Conservation (phyloP, 2,329 filamentous ascomycete genomes). For the Aspergillus costaricaensis region DNA sequence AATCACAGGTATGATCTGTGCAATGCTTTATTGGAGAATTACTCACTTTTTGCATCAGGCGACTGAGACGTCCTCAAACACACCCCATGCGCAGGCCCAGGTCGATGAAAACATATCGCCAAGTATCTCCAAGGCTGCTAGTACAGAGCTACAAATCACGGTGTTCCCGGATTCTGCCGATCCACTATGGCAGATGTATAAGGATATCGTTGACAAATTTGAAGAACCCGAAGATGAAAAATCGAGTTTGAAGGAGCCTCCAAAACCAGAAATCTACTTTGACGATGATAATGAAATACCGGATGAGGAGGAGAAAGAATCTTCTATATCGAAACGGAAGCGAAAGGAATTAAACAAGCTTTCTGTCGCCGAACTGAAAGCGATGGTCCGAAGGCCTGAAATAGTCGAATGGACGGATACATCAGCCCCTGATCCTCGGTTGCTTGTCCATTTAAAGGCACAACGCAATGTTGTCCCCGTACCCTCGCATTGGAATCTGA, state of each 20-base stretch:
- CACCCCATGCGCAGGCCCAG: conserved; percentile 6
- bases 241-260: conserved; percentile 63
- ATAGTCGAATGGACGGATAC: conserved; percentile 97
- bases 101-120: conserved; percentile 15
- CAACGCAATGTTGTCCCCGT: conserved; percentile 95
- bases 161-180: conserved; percentile 65
- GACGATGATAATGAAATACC: conserved; percentile 84
- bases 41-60: conserved; percentile 31
- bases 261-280: conserved; percentile 83
- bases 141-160: conserved; percentile 51
- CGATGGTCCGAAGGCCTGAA: conserved; percentile 85
- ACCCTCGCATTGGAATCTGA: conserved; percentile 89
- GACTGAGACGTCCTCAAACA: conserved; percentile 16
- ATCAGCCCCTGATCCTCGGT: conserved; percentile 81
- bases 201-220: conserved; percentile 79
- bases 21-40: not conserved
- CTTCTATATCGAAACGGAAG: conserved; percentile 90
- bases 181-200: conserved; percentile 80
- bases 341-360: conserved; percentile 88
- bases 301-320: conserved; percentile 66
- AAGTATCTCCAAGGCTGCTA: conserved; percentile 10
- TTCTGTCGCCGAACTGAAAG: conserved; percentile 93
- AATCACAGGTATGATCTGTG: conserved; percentile 58
- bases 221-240: conserved; percentile 65
- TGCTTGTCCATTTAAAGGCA: conserved; percentile 92